Evolutionary conservation across 306 rosid species (phyloP).

Genomic region (Begonia peltatifolia): DNA sequence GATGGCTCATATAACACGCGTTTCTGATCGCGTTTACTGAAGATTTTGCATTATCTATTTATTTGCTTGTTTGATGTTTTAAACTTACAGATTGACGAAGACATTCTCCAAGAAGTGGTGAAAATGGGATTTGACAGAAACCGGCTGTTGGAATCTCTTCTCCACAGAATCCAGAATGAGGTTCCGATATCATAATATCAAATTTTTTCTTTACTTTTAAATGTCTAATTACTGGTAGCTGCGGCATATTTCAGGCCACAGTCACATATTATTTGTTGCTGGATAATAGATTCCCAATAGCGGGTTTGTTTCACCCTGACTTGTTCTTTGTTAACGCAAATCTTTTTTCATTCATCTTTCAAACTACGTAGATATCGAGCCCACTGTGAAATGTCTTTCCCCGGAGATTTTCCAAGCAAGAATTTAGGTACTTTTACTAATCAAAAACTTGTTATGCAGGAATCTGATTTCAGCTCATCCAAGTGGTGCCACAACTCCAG

Average conservation of each 20-base stretch:
- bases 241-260: slow-evolving; percentile 62
- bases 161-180: slow-evolving; percentile 82
- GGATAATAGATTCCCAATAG: slow-evolving; percentile 88
- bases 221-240: too few species aligned
- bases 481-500: slow-evolving; percentile 43
- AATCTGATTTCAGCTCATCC: slow-evolving; percentile 45
- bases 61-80: neutral
- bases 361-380: neutral
- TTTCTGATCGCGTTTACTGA: too few species aligned
- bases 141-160: slow-evolving; percentile 70
- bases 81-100: slow-evolving; percentile 73
- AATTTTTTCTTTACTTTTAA: too few species aligned
- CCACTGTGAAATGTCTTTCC: neutral
- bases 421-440: neutral
- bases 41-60: too few species aligned
- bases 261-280: slow-evolving; percentile 83
- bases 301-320: slow-evolving; percentile 15
- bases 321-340: too few species aligned
- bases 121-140: slow-evolving; percentile 79
- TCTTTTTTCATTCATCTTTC: neutral
- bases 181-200: slow-evolving; percentile 14
- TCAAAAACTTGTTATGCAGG: slow-evolving; percentile 18
- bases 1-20: too few species aligned
- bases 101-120: slow-evolving; percentile 82
- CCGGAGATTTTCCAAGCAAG: neutral